A percentile compares a stretch with the other conserved stretches of the same genome.
Conservation (phyloP, 257 asterid species). For the Coffea canephora region DNA sequence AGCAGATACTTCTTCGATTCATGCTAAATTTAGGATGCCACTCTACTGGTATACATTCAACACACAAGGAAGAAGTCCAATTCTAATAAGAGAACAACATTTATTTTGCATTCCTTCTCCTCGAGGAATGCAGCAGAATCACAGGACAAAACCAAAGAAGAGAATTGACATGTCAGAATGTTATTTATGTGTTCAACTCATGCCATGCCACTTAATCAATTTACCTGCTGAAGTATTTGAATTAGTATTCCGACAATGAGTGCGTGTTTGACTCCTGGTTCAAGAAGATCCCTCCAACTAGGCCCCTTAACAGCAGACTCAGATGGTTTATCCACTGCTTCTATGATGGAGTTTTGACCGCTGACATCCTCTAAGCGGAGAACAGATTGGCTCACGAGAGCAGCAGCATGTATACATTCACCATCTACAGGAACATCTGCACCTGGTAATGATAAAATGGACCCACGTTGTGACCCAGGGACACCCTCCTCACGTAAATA, state of each 20-base stretch:
- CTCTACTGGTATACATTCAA: background rate
- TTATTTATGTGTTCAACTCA: background rate
- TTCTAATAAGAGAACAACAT: background rate
- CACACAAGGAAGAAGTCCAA: background rate
- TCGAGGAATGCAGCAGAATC: background rate
- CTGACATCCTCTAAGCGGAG: constrained; percentile 50
- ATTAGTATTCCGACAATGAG: constrained; percentile 82
- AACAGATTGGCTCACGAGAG: constrained; percentile 87
- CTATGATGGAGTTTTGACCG: constrained; percentile 47
- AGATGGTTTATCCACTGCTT: constrained; percentile 46
- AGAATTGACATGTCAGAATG: background rate
- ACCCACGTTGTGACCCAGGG: constrained; percentile 68
- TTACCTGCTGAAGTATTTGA: constrained; percentile 98
- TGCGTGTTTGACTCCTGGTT: constrained; percentile 94
- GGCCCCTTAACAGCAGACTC: constrained; percentile 41
- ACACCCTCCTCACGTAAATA: constrained; percentile 78
- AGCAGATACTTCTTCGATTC: too few relatives aligned
- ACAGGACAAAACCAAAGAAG: background rate
- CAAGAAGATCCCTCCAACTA: constrained; percentile 78
- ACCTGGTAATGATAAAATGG: constrained; percentile 58
- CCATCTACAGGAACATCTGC: constrained; percentile 49
- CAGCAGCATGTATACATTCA: constrained; percentile 77
- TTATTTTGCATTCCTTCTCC: background rate
- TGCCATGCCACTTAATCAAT: background rate
- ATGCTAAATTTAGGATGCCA: background rate